phyloP scores from a whole-genome alignment of 306 rosid species.

The Citrullus colocynthis region DNA sequence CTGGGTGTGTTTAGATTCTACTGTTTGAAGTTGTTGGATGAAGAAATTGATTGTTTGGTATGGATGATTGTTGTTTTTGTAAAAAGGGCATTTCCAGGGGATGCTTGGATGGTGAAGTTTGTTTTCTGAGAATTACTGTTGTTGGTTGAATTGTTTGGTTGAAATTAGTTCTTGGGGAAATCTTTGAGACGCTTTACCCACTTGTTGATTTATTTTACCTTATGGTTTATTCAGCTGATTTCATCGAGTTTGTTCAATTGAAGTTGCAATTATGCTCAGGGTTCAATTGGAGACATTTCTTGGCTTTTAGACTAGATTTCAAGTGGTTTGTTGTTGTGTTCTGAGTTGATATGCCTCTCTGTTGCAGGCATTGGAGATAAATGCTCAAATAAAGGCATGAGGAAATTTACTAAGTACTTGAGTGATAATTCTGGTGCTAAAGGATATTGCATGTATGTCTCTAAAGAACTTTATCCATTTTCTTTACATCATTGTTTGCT shows the following conservation, averaged over 20 bases:
- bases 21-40: background rate
- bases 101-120: background rate
- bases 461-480: background rate
- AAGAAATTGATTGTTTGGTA: background rate
- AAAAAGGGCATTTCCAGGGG: background rate
- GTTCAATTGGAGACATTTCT: background rate
- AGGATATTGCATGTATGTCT: slow-evolving; percentile 10
- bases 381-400: slow-evolving; percentile 4
- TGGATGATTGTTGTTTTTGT: background rate
- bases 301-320: background rate
- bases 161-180: background rate
- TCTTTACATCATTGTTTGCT: background rate
- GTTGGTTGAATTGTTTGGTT: background rate
- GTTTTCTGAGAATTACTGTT: background rate
- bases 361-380: slow-evolving; percentile 13
- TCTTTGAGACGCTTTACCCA: background rate
- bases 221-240: background rate
- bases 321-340: background rate
- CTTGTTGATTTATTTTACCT: background rate
- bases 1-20: background rate
- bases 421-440: slow-evolving; percentile 9
- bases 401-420: background rate
- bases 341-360: background rate
- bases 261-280: background rate
- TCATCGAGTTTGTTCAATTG: background rate